Evolutionary conservation across 208 protist genomes (phyloP), one percentile per base, ranked within the genome.

Genomic region (Trypanosoma rangeli): DNA sequence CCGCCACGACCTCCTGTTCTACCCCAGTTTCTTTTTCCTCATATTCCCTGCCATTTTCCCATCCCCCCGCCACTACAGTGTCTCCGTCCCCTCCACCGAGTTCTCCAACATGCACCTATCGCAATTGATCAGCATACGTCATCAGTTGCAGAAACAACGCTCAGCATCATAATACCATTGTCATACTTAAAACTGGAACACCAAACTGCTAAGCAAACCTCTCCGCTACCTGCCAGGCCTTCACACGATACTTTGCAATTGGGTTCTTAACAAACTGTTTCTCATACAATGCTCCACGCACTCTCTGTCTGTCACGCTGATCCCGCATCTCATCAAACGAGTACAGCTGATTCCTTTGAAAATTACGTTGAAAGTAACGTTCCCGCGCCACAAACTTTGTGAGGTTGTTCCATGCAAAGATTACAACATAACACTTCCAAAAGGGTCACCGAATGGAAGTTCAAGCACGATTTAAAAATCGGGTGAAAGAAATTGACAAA

Each of bases 311-410:
- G 44, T 95, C 90, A 56, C 87, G 87, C 70, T 93, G 90, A 26
- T 93, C 72, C 56, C 90, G 85, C 49, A 90, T 53, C 78, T 95
- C 90, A 63, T 95, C 90, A 55, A 77, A 73, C n/a, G 82, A 85
- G 76, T 93, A 95, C 18, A 92, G 54, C 62, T 95, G 90, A 65
- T 95, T 95, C 59, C 90, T 78, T 75, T 93, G 87, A 70, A 95
- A 95, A 76, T 95, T 87, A 28, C 90, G 82, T 71, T 89, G 81
- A 68, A 93, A 95, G 77, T 91, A 93, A 10, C 85, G 81, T 73
- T 95, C 87, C n/a, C 90, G 74, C 7, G 84, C 90, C 42, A 88
- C 64, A 79, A 87, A 95, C 71, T 92, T 92, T 37, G 84, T 93
- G 63, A 90, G 84, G 76, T 93, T 93, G 68, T 93, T 90, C 86